These are phyloP conservation scores for Trichoderma virens DNA, from an alignment of 495 filamentous ascomycete species.

Conservation along the genomic window DNA sequence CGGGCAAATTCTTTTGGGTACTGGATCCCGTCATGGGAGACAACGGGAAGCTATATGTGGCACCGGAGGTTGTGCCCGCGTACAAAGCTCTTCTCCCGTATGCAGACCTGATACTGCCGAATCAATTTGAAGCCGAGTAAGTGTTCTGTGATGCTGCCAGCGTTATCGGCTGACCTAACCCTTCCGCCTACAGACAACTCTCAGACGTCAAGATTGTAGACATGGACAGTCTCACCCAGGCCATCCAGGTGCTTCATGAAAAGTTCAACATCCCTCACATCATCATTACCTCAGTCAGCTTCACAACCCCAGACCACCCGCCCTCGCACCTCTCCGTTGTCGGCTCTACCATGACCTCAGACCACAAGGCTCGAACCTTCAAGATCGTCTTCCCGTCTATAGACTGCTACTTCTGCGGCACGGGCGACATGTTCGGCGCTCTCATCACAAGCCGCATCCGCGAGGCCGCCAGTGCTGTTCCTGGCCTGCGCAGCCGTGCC, in stretches of 20 bases:
- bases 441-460: constrained; percentile 82
- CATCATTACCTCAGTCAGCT: constrained; percentile 77
- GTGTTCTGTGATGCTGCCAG: constrained; percentile 15
- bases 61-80: constrained; percentile 79
- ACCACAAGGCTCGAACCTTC: constrained; percentile 65
- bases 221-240: constrained; percentile 58
- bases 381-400: constrained; percentile 76
- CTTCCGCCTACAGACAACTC: constrained; percentile 53
- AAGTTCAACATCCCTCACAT: constrained; percentile 78
- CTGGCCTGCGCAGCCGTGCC: constrained; percentile 37
- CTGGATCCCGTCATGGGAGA: constrained; percentile 98
- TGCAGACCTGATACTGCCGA: constrained; percentile 89
- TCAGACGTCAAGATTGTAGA: constrained; percentile 78
- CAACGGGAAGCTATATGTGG: constrained; percentile 83
- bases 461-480: constrained; percentile 52
- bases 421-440: constrained; percentile 97
- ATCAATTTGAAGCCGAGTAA: constrained; percentile 96
- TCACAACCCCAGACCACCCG: constrained; percentile 33
- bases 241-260: constrained; percentile 69
- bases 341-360: constrained; percentile 63
- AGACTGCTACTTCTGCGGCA: constrained; percentile 89
- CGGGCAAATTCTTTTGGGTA: constrained; percentile 92
- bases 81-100: constrained; percentile 70
- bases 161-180: too few relatives aligned
- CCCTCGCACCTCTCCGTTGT: constrained; percentile 59